Evolutionary conservation across 2,329 filamentous ascomycete species (phyloP), one percentile per base, ranked within the genome.

Genomic region (Raffaelea arxii): DNA sequence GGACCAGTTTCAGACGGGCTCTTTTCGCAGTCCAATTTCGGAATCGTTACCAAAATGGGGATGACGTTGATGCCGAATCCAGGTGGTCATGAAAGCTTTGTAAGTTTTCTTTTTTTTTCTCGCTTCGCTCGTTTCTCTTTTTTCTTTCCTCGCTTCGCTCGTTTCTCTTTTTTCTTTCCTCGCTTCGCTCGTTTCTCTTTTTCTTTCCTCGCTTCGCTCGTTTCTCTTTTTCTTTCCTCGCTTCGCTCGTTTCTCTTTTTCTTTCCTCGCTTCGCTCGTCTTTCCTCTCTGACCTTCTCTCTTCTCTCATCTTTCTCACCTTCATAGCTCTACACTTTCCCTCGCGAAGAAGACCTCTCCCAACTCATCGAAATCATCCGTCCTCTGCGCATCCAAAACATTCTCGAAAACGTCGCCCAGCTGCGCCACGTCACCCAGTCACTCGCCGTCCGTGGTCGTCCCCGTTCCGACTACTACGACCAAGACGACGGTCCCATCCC

Each of bases 31-130:
- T 68, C 65, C 11, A 74, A 70, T 46, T 62, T 74, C 16, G 73
- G 72, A 22, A 69, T 76, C 25, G 67, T 75, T 7, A 71, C 69
- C 2, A 77, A 77, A 57, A 71, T 77, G 65, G 74, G 73, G 0
- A 64, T 77, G 66, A 58, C 58, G 59, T 61, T 78, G 27, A 76
- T 77, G 73, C 67, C 68, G 2, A 72, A 73, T 40, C 71, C 70
- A 0, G 70, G 66, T 10, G 70, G 68, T 1, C 69, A 70, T 49
- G 68, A 74, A 43, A 59, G 58, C 42, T 64, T 60, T 46, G 58
- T 65, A 51, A 57, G 59, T 35, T 9, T 3, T 41, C 6, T 7
- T 9, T 25, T 23, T 12, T 35, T 25, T n/a, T n/a, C n/a, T n/a
- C n/a, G n/a, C n/a, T n/a, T n/a, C n/a, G n/a, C n/a, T n/a, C n/a